phyloP scores from a whole-genome alignment of 345 rosid genomes.

The Populus nigra region DNA sequence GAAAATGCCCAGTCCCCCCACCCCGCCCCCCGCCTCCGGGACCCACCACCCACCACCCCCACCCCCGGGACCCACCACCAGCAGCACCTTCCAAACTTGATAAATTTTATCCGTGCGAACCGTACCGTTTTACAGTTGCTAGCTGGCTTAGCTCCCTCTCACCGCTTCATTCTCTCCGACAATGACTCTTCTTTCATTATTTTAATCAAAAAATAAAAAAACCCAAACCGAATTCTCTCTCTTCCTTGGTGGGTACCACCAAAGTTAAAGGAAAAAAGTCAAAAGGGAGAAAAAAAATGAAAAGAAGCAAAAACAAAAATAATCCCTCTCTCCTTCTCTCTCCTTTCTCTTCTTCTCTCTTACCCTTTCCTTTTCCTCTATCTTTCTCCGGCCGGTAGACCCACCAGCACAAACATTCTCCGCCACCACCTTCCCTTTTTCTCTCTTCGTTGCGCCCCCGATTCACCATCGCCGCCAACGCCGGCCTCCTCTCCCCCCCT shows the following conservation, averaged over 20 bases:
- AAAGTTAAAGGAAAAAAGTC: background rate
- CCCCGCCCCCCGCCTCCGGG: background rate
- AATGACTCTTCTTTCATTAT: conserved; percentile 22
- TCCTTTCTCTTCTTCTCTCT: background rate
- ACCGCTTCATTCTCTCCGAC: conserved; percentile 19
- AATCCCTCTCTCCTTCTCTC: background rate
- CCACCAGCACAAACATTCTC: background rate
- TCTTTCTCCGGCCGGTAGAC: background rate
- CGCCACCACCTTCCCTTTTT: no score
- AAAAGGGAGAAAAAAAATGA: background rate
- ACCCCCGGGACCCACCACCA: background rate
- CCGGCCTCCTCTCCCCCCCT: background rate
- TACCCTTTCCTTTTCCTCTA: background rate
- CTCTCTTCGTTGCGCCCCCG: no score
- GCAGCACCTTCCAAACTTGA: background rate
- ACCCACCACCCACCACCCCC: background rate
- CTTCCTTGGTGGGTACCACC: conserved; percentile 10
- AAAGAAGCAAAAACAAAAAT: background rate
- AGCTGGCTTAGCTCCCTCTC: background rate
- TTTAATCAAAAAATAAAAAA: background rate
- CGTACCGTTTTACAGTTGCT: background rate
- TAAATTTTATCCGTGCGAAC: conserved; percentile 15
- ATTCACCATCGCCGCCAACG: no score
- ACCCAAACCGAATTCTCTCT: background rate
- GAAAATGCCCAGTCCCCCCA: background rate